Conservation (phyloP, 2,329 filamentous ascomycete species). For the Xylaria sp. region DNA sequence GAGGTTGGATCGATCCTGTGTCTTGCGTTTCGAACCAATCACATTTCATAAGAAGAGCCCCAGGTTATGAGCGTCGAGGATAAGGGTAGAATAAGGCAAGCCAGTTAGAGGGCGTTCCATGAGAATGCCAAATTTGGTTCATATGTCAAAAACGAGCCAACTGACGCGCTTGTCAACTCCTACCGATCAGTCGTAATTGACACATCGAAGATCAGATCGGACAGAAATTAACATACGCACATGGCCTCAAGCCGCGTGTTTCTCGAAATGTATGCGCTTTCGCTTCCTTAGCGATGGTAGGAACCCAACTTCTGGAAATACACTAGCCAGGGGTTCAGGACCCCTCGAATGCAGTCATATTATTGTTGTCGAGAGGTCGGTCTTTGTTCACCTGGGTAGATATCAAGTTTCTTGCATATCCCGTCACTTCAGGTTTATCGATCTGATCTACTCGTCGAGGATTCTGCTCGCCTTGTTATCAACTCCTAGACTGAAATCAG, state of each 20-base stretch:
- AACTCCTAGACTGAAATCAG: too few relatives aligned
- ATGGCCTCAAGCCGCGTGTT: background rate
- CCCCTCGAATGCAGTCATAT: background rate
- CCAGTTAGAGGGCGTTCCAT: background rate
- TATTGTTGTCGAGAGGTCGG: too few relatives aligned
- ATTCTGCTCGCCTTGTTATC: too few relatives aligned
- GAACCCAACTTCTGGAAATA: conserved; percentile 16
- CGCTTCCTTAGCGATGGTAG: background rate
- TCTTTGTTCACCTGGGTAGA: background rate
- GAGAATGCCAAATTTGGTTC: background rate
- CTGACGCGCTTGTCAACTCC: background rate
- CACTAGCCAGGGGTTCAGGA: conserved; percentile 15
- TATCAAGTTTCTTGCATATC: background rate
- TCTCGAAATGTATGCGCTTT: background rate
- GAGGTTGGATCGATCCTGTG: conserved; percentile 14
- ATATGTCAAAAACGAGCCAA: background rate
- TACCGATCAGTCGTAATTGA: background rate
- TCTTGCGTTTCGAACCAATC: conserved; percentile 10
- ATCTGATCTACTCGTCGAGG: too few relatives aligned
- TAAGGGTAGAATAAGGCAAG: background rate
- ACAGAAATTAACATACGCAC: background rate
- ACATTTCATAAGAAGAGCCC: conserved; percentile 13
- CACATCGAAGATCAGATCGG: background rate
- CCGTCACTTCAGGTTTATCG: too few relatives aligned
- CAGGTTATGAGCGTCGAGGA: background rate